These are phyloP conservation scores for Boletales sp. DNA, from an alignment of 768 basidiomycete genomes.

Conservation along the genomic window DNA sequence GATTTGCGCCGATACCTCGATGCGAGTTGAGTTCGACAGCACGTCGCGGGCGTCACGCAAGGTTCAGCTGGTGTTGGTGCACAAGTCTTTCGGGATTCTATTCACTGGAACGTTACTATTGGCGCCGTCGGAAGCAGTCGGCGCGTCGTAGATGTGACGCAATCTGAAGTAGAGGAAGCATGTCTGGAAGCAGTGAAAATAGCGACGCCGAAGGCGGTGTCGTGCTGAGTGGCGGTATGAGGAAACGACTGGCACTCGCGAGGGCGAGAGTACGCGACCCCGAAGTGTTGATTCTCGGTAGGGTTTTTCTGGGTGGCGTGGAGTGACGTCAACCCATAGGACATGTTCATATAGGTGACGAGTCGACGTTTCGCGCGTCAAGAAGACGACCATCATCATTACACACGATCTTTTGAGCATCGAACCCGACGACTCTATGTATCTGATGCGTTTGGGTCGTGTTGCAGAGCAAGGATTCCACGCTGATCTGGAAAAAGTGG, in stretches of 20 bases:
- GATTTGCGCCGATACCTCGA: slow-evolving; percentile 74
- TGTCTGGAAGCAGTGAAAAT: slow-evolving; percentile 53
- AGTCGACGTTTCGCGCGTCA: slow-evolving; percentile 63
- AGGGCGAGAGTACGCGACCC: slow-evolving; percentile 84
- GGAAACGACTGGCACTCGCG: slow-evolving; percentile 86
- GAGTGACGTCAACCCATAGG: not conserved
- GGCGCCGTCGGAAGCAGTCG: slow-evolving; percentile 53
- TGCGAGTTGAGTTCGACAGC: slow-evolving; percentile 54
- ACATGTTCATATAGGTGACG: slow-evolving; percentile 47
- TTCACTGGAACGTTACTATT: slow-evolving; percentile 86
- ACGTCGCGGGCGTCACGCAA: slow-evolving; percentile 78
- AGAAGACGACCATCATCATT: slow-evolving; percentile 60
- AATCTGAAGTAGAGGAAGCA: slow-evolving; percentile 73
- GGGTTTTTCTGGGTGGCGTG: slow-evolving; percentile 25
- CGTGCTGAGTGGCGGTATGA: slow-evolving; percentile 86
- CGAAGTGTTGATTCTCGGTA: slow-evolving; percentile 86
- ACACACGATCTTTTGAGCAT: slow-evolving; percentile 95
- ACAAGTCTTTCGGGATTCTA: slow-evolving; percentile 65
- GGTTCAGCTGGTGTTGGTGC: slow-evolving; percentile 48
- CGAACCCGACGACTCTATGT: slow-evolving; percentile 73
- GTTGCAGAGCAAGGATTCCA: slow-evolving; percentile 90
- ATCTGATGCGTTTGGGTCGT: slow-evolving; percentile 77
- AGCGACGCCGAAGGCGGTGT: slow-evolving; percentile 48
- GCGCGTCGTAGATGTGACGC: slow-evolving; percentile 47
- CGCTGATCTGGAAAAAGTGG: slow-evolving; percentile 60